Evolutionary conservation across 768 basidiomycete species (phyloP).

Genomic region (Tulasnella sp.): DNA sequence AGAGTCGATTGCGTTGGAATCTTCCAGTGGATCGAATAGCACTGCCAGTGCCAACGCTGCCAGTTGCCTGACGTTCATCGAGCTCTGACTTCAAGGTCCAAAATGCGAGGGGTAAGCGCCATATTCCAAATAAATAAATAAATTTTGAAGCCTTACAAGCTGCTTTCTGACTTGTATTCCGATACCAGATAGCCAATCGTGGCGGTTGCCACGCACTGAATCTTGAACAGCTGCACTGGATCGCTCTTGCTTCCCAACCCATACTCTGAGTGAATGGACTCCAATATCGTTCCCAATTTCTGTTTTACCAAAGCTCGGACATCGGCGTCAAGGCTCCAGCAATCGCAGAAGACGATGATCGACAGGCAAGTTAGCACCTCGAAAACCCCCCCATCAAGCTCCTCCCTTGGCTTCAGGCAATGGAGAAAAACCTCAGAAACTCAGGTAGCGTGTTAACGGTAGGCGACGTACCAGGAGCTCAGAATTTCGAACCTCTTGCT

Average conservation of each 20-base stretch:
- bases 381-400: not conserved
- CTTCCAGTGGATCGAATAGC: not conserved
- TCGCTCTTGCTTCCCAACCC: not conserved
- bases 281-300: not conserved
- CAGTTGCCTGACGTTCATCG: not conserved
- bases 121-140: not conserved
- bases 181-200: not conserved
- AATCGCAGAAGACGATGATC: not conserved
- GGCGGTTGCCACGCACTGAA: not conserved
- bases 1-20: not conserved
- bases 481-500: not conserved
- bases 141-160: not conserved
- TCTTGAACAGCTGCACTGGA: not conserved
- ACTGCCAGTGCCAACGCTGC: not conserved
- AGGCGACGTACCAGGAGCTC: not conserved
- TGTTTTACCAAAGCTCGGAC: not conserved
- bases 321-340: not conserved
- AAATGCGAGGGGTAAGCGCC: not conserved
- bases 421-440: not conserved
- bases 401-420: not conserved
- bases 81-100: not conserved
- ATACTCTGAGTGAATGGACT: not conserved
- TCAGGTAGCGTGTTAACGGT: not conserved
- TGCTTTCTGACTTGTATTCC: not conserved
- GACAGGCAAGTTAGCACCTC: not conserved